Evolutionary conservation across 305 asterid genomes (phyloP), one percentile per base, ranked within the genome.

Genomic region (Fraxinus nigra): DNA sequence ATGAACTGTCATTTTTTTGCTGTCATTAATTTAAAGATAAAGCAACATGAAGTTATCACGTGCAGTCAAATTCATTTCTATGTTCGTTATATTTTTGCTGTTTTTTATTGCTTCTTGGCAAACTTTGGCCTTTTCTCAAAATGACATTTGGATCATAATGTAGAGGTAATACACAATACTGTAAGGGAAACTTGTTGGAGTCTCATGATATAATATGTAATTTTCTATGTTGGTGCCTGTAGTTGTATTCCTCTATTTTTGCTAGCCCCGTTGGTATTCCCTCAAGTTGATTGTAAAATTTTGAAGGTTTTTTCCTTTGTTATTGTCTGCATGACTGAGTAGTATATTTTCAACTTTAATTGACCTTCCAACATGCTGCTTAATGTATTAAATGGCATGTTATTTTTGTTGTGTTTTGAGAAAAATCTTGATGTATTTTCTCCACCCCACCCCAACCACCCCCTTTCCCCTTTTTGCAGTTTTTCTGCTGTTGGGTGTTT

Each of bases 291-390:
- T 65, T 30, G 18, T 30, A 1, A 69, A 69, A 28, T 67, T 67
- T 63, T 63, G 72, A 65, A 65, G 73, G 73, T 24, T 65, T 51
- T 65, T 65, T 65, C 34, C 34, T 65, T 65, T 26, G 16, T 22
- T 65, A 22, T 28, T 67, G 32, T 76, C 18, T 67, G 48, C 16
- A 34, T 18, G 46, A 38, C 34, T 9, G 51, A 48, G 10, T 77
- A 1, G 81, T 74, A 72, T 75, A 46, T 16, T 80, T 7, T 79
- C 75, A 37, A 81, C 35, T 81, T 33, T 56, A 28, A 38, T 80
- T 77, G 81, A 26, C 74, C 75, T 84, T 34, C 76, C 28, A 78
- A 3, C 80, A 20, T 81, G 61, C 80, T 75, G 76, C 80, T 54
- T 70, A 30, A 40, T 37, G 73, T 76, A 79, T 83, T 72, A 30